A percentile compares a stretch with the other conserved stretches of the same genome.
These are phyloP conservation scores for Diaporthe helianthi DNA, from an alignment of 2,329 filamentous ascomycete species.

Conservation along the genomic window DNA sequence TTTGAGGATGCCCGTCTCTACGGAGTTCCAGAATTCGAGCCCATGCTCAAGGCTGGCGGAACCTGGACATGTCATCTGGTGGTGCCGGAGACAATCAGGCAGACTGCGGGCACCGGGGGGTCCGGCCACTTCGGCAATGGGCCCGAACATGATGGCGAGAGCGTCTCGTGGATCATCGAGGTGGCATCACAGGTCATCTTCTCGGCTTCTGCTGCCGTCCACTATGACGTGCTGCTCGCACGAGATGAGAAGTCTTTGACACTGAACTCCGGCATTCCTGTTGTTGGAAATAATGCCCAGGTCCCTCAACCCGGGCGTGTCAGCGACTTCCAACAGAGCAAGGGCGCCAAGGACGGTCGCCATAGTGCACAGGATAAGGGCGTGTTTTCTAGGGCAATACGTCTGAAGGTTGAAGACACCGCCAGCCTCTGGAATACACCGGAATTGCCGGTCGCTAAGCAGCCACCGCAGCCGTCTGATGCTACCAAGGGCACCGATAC, in stretches of 20 bases:
- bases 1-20: conserved; percentile 73
- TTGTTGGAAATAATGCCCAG: conserved; percentile 52
- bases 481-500: conserved; percentile 34
- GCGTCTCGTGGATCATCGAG: conserved; percentile 87
- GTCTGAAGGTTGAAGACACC: conserved; percentile 84
- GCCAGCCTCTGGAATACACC: conserved; percentile 93
- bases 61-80: conserved; percentile 81
- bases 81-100: conserved; percentile 79
- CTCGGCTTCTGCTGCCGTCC: conserved; percentile 84
- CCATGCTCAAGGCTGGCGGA: conserved; percentile 93
- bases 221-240: conserved; percentile 85
- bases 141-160: conserved; percentile 56
- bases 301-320: conserved; percentile 73
- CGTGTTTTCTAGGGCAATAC: conserved; percentile 83
- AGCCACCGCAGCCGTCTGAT: conserved; percentile 33
- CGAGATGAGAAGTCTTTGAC: conserved; percentile 85
- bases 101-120: conserved; percentile 61
- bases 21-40: conserved; percentile 90
- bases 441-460: conserved; percentile 72
- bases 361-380: conserved; percentile 73
- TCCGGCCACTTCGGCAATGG: conserved; percentile 55
- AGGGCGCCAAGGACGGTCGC: conserved; percentile 61
- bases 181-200: conserved; percentile 93
- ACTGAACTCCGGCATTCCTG: conserved; percentile 59
- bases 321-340: conserved; percentile 75